Evolutionary conservation across 1,284 basidiomycete genomes (phyloP), one percentile per base, ranked within the genome.

Genomic region (Xerocomus amazonicus): DNA sequence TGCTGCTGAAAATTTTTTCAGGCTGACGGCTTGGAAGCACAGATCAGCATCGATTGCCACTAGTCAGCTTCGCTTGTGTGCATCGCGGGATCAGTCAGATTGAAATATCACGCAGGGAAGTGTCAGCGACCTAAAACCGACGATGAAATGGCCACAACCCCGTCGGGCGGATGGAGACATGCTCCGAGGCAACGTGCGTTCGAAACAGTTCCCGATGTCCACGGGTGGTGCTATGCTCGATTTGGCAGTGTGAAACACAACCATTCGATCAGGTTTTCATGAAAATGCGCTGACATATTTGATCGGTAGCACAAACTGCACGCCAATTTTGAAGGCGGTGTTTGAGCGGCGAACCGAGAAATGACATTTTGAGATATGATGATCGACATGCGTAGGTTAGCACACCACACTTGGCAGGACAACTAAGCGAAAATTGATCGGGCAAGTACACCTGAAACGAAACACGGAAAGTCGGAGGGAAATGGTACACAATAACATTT

Each of bases 371-470:
- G 34, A 34, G 45, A 46, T 14, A 19, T 37, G 27, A 16, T 48
- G 34, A 33, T 50, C 38, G 52, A 47, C 41, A 36, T 28, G 39
- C 26, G 19, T 38, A 23, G n/a, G 38, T 26, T n/a, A n/a, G n/a
- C n/a, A n/a, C n/a, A n/a, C n/a, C n/a, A n/a, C 23, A 28, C 14
- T 40, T 40, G 39, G 3, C 39, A 29, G 26, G 39, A n/a, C 26
- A 28, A 14, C 38, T 26, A 29, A 40, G 37, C 37, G 23, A 38
- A 23, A 23, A 23, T 26, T 19, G 23, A 38, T 47, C 48, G 46
- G 53, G 19, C 19, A 23, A 23, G 14, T 53, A 45, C 9, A 43
- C 19, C 37, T 60, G 58, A 62, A 62, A 61, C 57, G 4, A 39
- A 17, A 26, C 23, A 28, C 37, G 16, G 17, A 48, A 40, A 14